These are phyloP conservation scores for Wickerhamomyces subpelliculosus DNA, from an alignment of 805 yeast genomes.

Conservation along the genomic window DNA sequence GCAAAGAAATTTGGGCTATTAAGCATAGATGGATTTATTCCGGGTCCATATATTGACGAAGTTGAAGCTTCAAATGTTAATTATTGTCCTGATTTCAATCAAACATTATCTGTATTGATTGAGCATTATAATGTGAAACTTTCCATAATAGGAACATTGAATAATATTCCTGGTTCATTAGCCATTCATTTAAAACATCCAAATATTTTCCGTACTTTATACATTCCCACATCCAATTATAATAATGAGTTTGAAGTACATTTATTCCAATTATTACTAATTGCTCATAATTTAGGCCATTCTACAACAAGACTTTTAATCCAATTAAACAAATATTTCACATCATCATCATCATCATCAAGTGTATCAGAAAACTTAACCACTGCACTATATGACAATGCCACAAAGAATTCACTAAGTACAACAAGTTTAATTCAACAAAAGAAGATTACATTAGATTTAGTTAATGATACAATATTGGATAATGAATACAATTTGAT, in stretches of 20 bases:
- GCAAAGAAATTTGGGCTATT: slow-evolving; percentile 24
- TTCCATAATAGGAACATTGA: slow-evolving; percentile 43
- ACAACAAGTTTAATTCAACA: slow-evolving; percentile 18
- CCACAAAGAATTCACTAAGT: slow-evolving; percentile 20
- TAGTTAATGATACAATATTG: slow-evolving; percentile 11
- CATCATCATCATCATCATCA: slow-evolving; percentile 27
- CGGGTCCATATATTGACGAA: slow-evolving; percentile 34
- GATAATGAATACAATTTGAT: slow-evolving; percentile 32
- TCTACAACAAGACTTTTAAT: slow-evolving; percentile 34
- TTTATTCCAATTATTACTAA: slow-evolving; percentile 39
- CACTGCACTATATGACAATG: slow-evolving; percentile 18
- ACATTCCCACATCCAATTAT: slow-evolving; percentile 31
- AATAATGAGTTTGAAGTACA: slow-evolving; percentile 32
- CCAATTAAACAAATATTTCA: slow-evolving; percentile 37
- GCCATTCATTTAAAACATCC: slow-evolving; percentile 51
- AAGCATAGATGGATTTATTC: slow-evolving; percentile 30
- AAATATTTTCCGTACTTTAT: slow-evolving; percentile 47
- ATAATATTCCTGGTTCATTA: slow-evolving; percentile 44
- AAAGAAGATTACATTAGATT: background rate
- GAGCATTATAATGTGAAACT: slow-evolving; percentile 36
- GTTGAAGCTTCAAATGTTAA: background rate
- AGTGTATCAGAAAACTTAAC: slow-evolving; percentile 19
- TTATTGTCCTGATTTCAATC: background rate
- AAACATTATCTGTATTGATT: background rate
- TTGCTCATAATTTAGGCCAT: slow-evolving; percentile 44